Percentiles rank a stretch among this genome's conserved stretches.
Evolutionary conservation across 352 stramenopile species (phyloP).

Genomic region (Phytophthora citricola): DNA sequence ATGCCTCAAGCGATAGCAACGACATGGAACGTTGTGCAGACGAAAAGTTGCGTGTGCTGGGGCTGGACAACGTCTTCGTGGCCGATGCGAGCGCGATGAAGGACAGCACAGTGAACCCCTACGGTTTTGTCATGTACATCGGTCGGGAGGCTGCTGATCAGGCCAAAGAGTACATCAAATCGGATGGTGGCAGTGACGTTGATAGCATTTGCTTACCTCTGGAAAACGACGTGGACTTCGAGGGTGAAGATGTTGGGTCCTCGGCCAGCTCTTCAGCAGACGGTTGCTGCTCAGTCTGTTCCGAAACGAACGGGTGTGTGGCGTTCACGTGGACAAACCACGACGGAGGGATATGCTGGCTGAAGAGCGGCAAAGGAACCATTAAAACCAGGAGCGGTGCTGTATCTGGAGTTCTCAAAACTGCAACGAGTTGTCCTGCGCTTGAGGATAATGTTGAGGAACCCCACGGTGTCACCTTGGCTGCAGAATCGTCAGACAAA

Average conservation of each 20-base stretch:
- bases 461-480: constrained; percentile 25
- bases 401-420: constrained; percentile 27
- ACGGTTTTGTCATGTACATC: constrained; percentile 83
- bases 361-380: constrained; percentile 50
- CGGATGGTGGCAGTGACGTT: constrained; percentile 7
- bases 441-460: constrained; percentile 32
- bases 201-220: constrained; percentile 33
- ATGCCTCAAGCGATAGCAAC: constrained; percentile 48
- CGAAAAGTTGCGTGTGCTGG: constrained; percentile 58
- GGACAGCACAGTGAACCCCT: constrained; percentile 69
- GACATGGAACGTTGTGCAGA: constrained; percentile 67
- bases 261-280: constrained; percentile 33
- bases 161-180: constrained; percentile 41
- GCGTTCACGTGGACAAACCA: constrained; percentile 58
- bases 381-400: constrained; percentile 18
- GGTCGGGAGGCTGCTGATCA: constrained; percentile 56
- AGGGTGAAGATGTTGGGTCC: constrained; percentile 47
- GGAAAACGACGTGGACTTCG: constrained; percentile 52
- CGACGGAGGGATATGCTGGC: constrained; percentile 60
- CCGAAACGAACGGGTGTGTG: constrained; percentile 29
- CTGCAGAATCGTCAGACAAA: constrained; percentile 28
- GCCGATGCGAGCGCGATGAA: constrained; percentile 62
- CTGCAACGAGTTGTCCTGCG: constrained; percentile 15
- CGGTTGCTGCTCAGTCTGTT: constrained; percentile 50
- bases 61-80: constrained; percentile 69